phyloP scores from a whole-genome alignment of 2,329 filamentous ascomycete genomes.

The Capronia coronata region DNA sequence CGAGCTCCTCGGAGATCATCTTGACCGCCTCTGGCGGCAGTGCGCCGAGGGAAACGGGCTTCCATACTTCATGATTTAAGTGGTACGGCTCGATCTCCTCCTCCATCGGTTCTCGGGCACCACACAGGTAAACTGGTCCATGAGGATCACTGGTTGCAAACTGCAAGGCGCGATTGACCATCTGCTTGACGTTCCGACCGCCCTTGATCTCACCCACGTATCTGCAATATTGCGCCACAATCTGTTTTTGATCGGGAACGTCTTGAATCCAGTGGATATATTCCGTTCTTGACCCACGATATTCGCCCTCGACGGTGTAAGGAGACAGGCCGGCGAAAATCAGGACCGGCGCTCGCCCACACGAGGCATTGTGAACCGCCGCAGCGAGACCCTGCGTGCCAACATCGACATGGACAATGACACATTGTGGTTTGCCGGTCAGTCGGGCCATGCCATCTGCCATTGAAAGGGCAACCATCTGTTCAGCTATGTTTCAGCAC shows the following conservation, averaged over 20 bases:
- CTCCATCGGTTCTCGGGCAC: conserved; percentile 76
- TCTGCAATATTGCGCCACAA: conserved; percentile 77
- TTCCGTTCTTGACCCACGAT: conserved; percentile 69
- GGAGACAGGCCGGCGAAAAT: conserved; percentile 74
- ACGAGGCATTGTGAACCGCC: conserved; percentile 72
- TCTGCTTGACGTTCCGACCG: conserved; percentile 79
- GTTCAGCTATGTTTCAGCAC: conserved; percentile 6
- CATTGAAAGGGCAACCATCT: conserved; percentile 83
- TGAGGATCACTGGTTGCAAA: conserved; percentile 72
- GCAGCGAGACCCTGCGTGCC: conserved; percentile 72
- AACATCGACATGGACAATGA: conserved; percentile 75
- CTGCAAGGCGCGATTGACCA: conserved; percentile 76
- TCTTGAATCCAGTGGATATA: conserved; percentile 86
- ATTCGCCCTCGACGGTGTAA: conserved; percentile 70
- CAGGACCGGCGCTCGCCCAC: conserved; percentile 65
- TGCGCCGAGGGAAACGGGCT: conserved; percentile 61
- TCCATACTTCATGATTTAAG: conserved; percentile 64
- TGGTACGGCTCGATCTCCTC: conserved; percentile 70
- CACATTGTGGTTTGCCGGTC: conserved; percentile 65
- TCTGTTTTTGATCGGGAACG: conserved; percentile 72
- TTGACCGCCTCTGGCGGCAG: conserved; percentile 46
- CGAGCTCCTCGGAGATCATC: conserved; percentile 40
- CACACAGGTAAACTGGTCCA: conserved; percentile 73
- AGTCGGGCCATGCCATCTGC: conserved; percentile 72
- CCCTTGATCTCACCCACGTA: conserved; percentile 78